phyloP scores from a whole-genome alignment of 805 yeast species.

The Schwanniomyces sp. region DNA sequence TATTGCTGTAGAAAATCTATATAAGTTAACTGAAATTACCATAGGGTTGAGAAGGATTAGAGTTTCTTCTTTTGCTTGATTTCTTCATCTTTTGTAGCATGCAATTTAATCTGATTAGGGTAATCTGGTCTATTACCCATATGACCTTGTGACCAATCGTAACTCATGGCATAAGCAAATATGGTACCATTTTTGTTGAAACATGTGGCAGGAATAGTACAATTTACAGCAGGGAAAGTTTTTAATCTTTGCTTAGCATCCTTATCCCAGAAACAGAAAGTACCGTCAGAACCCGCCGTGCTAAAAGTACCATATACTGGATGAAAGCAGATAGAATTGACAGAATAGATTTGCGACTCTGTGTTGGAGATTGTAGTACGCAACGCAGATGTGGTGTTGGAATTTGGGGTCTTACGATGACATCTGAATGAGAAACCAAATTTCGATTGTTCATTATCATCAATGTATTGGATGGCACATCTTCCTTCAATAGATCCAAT shows the following conservation, averaged over 20 bases:
- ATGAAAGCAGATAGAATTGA: constrained; percentile 81
- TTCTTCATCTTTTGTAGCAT: constrained; percentile 83
- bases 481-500: constrained; percentile 94
- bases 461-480: constrained; percentile 90
- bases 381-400: constrained; percentile 19
- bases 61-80: constrained; percentile 57
- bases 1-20: not conserved
- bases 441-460: constrained; percentile 71
- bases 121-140: constrained; percentile 72
- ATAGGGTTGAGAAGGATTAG: not conserved
- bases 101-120: constrained; percentile 76
- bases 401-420: constrained; percentile 67
- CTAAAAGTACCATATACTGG: constrained; percentile 88
- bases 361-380: constrained; percentile 23
- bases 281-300: constrained; percentile 94
- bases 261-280: constrained; percentile 94
- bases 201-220: constrained; percentile 71
- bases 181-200: constrained; percentile 84
- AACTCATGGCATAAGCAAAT: constrained; percentile 87
- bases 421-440: constrained; percentile 90
- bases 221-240: constrained; percentile 67
- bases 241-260: constrained; percentile 85
- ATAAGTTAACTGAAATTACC: not conserved
- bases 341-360: constrained; percentile 72
- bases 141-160: constrained; percentile 96